phyloP scores from a whole-genome alignment of 1,284 basidiomycete species.

The Sporisorium sorghi region DNA sequence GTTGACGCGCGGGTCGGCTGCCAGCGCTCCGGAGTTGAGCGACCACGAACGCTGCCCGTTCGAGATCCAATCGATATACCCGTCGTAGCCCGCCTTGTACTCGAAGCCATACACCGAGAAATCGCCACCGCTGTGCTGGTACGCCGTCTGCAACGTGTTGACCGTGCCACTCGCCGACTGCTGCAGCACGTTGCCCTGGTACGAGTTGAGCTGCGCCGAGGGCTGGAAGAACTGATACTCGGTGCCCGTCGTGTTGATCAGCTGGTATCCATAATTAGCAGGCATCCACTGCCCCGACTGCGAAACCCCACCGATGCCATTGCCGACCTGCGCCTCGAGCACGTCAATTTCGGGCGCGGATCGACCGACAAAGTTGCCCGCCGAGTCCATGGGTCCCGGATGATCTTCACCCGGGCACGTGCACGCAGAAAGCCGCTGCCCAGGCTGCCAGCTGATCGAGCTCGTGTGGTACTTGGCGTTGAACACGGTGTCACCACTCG shows the following conservation, averaged over 20 bases:
- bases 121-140: constrained; percentile 52
- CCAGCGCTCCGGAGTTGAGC: constrained; percentile 78
- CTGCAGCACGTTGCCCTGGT: constrained; percentile 62
- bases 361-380: constrained; percentile 80
- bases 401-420: constrained; percentile 84
- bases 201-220: constrained; percentile 50
- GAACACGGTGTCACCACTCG: constrained; percentile 83
- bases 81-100: constrained; percentile 73
- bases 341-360: constrained; percentile 78
- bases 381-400: constrained; percentile 78
- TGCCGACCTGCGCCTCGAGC: constrained; percentile 74
- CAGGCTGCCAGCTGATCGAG: constrained; percentile 74
- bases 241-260: constrained; percentile 58
- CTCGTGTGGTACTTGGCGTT: constrained; percentile 55
- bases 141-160: constrained; percentile 58
- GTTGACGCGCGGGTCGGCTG: constrained; percentile 73
- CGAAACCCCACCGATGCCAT: constrained; percentile 74
- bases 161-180: constrained; percentile 63
- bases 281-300: constrained; percentile 83
- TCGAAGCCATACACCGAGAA: constrained; percentile 60
- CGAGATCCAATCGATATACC: constrained; percentile 76
- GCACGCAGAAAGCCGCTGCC: constrained; percentile 78
- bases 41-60: constrained; percentile 65
- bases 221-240: constrained; percentile 57
- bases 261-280: constrained; percentile 71